Base-by-base conservation (phyloP, 2,329 filamentous ascomycete species). In the Colletotrichum tabaci region DNA sequence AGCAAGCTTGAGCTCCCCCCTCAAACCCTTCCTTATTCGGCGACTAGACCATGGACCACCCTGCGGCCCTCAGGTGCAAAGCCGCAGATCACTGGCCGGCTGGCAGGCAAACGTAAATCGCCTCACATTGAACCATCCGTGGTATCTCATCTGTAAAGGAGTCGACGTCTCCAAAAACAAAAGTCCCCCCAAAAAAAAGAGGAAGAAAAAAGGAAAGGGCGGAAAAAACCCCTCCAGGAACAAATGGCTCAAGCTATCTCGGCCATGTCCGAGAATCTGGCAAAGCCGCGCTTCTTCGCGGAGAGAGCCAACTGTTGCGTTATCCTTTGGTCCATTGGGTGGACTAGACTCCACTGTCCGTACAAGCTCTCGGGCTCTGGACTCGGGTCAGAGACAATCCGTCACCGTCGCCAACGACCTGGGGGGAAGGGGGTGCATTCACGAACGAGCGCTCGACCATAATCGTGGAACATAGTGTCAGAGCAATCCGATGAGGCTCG, bases 1-100 rank as follows among this genome's bases (percentile, higher is more conserved):
- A 49, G 63, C 56, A 52, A 62, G 58, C 63, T 62, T 50, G 57
- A 26, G n/a, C 26, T 26, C 9, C 12, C 65, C 47, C n/a, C 18
- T 35, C 55, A 18, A 61, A 46, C 55, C 58, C 68, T 47, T 46
- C 16, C 44, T 18, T 15, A 44, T 13, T 60, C 16, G 3, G 18
- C 26, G n/a, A 26, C 26, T 4, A 26, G 26, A 26, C 26, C 26
- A 47, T 47, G n/a, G 42, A 23, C 23, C 30, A 35, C 44, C 58
- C 44, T 30, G 26, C 42, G 18, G 58, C n/a, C 52, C n/a, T 5
- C 35, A 38, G 13, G 26, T 12, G 26, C 18, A 21, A 55, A 21
- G 52, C 52, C 30, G 16, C 16, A 55, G 16, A 18, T 12, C 15
- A n/a, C 18, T 6, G 18, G 26, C 6, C 8, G 18, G 4, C 35